Evolutionary conservation across 2,329 filamentous ascomycete genomes (phyloP).

Genomic region (Botrytis porri): DNA sequence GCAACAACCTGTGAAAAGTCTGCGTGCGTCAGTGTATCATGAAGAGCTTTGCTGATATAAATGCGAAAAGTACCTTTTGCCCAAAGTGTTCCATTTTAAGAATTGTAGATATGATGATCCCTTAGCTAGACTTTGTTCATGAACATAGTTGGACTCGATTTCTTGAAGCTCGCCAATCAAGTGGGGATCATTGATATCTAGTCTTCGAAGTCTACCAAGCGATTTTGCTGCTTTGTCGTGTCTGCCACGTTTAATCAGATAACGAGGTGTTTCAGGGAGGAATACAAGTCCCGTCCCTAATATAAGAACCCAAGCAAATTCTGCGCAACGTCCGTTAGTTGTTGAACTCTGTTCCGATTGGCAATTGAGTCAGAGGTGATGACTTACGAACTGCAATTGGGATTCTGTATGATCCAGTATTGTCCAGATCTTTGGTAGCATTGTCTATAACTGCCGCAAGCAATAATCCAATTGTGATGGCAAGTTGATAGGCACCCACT

Average conservation of each 20-base stretch:
- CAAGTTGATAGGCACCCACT: conserved; percentile 68
- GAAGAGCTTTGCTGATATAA: too few species aligned
- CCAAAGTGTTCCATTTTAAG: conserved; percentile 17
- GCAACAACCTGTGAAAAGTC: conserved; percentile 10
- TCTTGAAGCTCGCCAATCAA: conserved; percentile 3
- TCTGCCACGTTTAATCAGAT: conserved; percentile 39
- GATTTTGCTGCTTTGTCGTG: conserved; percentile 52
- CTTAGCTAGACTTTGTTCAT: conserved; percentile 6
- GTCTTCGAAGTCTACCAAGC: conserved; percentile 62
- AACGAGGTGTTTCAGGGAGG: conserved; percentile 39
- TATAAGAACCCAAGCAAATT: conserved; percentile 68
- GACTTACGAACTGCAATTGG: conserved; percentile 62
- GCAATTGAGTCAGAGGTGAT: too few species aligned
- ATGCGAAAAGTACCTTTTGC: neutral
- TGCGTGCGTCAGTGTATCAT: neutral
- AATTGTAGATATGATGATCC: conserved; percentile 16
- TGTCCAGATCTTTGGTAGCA: conserved; percentile 57
- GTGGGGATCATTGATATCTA: conserved; percentile 47
- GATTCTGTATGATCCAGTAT: conserved; percentile 72
- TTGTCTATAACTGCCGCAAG: conserved; percentile 75
- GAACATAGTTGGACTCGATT: conserved; percentile 12
- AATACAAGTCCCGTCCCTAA: conserved; percentile 28
- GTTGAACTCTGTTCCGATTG: neutral
- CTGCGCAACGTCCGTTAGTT: neutral
- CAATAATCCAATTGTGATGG: conserved; percentile 74